Conservation (phyloP, 208 protist species). For the Trypanosomatidae sp. region DNA sequence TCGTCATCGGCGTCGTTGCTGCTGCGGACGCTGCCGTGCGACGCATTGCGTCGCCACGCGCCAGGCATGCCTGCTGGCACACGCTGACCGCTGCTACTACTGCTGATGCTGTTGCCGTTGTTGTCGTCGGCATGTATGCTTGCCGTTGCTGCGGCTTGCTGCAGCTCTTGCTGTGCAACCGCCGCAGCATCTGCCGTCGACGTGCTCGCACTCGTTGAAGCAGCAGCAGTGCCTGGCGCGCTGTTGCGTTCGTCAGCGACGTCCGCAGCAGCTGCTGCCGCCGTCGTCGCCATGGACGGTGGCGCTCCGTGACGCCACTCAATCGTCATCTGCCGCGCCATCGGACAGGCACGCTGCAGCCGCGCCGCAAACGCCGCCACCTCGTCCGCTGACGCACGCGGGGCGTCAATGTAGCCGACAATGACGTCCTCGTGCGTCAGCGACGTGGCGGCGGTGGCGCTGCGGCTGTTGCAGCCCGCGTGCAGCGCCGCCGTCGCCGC, state of each 20-base stretch:
- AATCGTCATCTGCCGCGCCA: slow-evolving; percentile 47
- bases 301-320: slow-evolving; percentile 24
- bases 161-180: too few species aligned
- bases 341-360: slow-evolving; percentile 57
- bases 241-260: too few species aligned
- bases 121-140: background rate
- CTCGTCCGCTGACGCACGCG: slow-evolving; percentile 40
- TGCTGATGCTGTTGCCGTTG: background rate
- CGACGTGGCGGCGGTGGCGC: background rate
- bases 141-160: background rate
- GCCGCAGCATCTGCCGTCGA: too few species aligned
- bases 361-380: slow-evolving; percentile 61
- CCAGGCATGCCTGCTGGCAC: background rate
- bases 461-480: background rate
- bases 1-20: too few species aligned
- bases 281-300: too few species aligned
- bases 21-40: background rate
- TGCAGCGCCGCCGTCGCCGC: slow-evolving; percentile 1
- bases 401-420: slow-evolving; percentile 81
- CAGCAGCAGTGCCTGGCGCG: too few species aligned
- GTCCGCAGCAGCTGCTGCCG: too few species aligned
- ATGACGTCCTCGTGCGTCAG: slow-evolving; percentile 44
- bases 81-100: background rate
- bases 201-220: too few species aligned
- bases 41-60: background rate